Evolutionary conservation across 148 eudicot genomes (phyloP), one percentile per base, ranked within the genome.

Genomic region (Bassia scoparia): DNA sequence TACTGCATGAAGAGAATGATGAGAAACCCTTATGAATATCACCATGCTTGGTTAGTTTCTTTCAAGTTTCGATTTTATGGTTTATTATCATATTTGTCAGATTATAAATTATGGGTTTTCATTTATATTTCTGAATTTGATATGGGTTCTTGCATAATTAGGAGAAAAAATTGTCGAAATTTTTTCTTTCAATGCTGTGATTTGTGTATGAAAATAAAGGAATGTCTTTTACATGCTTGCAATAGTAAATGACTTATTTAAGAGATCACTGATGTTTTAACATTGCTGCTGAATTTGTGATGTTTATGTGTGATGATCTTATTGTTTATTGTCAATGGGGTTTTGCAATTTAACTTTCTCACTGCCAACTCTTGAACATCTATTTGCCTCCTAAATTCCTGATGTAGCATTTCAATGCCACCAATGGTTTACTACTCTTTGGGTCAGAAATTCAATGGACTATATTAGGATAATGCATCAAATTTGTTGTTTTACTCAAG

Each of bases 11-110:
- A 86, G 84, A 85, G 64, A 43, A 83, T 86, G 97, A 93, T 91
- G 98, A 91, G 90, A 80, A 93, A 84, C 76, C 97, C 98, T 12
- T 91, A 89, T 82, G 98, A 93, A 35, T 93, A 93, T 84, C 98
- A 93, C 69, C 98, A 93, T 79, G 96, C 94, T 93, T 61, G 98
- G 98, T 90, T 70, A 68, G 87, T 83, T 76, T 76, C 54, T 55
- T 73, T 26, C 7, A 24, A 46, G 24, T 15, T 62, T 30, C 55
- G 10, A 33, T 33, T 15, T 70, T 43, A 12, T 33, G 10, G 0
- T 53, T 12, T 8, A 3, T 23, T 14, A 33, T n/a, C n/a, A 0
- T 5, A 48, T 10, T 59, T 35, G 4, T 52, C 33, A 35, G 29
- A 33, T 33, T 7, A 21, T 24, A 31, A 67, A 35, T 34, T n/a